A percentile compares a stretch with the other conserved stretches of the same genome.
Conservation (phyloP, 1,284 basidiomycete species). For the Schizophyllum amplum region DNA sequence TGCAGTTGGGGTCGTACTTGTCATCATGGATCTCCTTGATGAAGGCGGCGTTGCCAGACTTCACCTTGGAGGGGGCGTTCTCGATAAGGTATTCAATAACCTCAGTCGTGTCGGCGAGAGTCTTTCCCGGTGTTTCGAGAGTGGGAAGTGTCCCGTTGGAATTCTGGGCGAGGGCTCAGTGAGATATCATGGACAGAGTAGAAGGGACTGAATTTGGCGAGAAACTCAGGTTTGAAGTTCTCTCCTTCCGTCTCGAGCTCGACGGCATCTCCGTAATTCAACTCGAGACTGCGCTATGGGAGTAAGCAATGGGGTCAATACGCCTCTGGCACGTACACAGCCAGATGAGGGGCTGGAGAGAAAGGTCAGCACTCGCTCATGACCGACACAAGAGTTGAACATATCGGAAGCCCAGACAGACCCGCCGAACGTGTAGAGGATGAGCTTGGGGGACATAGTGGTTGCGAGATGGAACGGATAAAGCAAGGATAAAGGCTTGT, state of each 20-base stretch:
- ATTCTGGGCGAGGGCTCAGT: constrained; percentile 27
- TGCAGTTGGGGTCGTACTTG: constrained; percentile 52
- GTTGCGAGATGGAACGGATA: neutral
- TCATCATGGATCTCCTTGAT: constrained; percentile 44
- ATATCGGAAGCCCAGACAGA: constrained; percentile 40
- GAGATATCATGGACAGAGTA: neutral
- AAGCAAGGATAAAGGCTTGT: too few relatives aligned
- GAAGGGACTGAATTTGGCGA: constrained; percentile 34
- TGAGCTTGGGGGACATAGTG: neutral
- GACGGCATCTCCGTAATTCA: constrained; percentile 31
- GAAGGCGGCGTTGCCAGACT: constrained; percentile 27
- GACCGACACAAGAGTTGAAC: neutral
- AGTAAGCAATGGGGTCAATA: too few relatives aligned
- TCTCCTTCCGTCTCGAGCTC: constrained; percentile 38
- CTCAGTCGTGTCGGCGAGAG: constrained; percentile 38
- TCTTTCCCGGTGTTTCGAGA: constrained; percentile 35
- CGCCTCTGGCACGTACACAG: constrained; percentile 28
- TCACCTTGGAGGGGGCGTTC: constrained; percentile 32
- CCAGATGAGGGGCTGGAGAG: constrained; percentile 30
- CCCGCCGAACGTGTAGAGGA: constrained; percentile 34
- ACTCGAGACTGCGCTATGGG: constrained; percentile 23
- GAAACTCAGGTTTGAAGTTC: constrained; percentile 54
- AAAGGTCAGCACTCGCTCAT: neutral
- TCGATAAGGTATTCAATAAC: constrained; percentile 41
- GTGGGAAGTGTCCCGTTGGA: constrained; percentile 48